These are phyloP conservation scores for Termitomyces sp. DNA, from an alignment of 768 basidiomycete species.

Conservation along the genomic window DNA sequence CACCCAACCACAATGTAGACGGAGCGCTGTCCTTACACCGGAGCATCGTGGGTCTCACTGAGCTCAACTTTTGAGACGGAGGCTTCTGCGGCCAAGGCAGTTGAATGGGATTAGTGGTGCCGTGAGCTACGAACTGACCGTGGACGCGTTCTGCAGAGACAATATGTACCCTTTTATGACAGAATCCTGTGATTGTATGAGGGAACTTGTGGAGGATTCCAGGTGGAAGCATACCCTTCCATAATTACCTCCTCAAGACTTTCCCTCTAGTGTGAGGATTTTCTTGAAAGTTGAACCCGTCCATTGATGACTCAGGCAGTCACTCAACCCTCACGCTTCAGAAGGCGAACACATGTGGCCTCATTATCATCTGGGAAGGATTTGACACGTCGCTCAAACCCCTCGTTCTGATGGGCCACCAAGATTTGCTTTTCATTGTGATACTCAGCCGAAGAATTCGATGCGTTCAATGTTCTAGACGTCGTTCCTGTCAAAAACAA, in stretches of 20 bases:
- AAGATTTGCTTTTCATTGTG: constrained; percentile 33
- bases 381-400: constrained; percentile 60
- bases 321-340: constrained; percentile 54
- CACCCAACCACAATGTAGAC: constrained; percentile 22
- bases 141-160: background rate
- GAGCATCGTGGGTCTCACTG: constrained; percentile 28
- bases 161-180: constrained; percentile 27
- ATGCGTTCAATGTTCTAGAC: constrained; percentile 27
- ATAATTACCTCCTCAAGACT: constrained; percentile 41
- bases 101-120: constrained; percentile 44
- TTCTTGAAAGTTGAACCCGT: background rate
- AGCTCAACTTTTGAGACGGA: constrained; percentile 25
- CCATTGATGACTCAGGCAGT: constrained; percentile 23
- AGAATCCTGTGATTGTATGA: constrained; percentile 47
- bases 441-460: background rate
- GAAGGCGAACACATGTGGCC: constrained; percentile 71
- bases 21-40: constrained; percentile 33
- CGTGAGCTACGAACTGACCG: constrained; percentile 22
- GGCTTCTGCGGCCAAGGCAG: constrained; percentile 32
- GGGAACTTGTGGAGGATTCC: constrained; percentile 39
- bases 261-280: constrained; percentile 59
- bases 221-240: constrained; percentile 49
- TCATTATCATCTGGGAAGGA: constrained; percentile 73
- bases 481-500: constrained; percentile 55
- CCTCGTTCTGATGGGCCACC: constrained; percentile 61